Conservation (phyloP, 768 basidiomycete species). For the Mycena albidolilacea region DNA sequence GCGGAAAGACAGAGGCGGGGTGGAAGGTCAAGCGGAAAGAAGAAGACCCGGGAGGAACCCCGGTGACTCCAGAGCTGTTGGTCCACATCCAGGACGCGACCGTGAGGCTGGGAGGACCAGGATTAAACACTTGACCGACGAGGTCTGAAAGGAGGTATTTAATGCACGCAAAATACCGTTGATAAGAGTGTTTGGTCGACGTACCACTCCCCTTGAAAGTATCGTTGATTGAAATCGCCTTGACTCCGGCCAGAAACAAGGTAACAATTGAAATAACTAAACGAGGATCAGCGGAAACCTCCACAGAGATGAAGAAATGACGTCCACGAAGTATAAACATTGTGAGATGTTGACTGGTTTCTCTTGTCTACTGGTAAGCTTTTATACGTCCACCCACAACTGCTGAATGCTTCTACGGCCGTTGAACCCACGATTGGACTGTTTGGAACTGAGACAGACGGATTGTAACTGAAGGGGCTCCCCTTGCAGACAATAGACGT, state of each 20-base stretch:
- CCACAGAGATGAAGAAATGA: background rate
- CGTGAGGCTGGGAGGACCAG: background rate
- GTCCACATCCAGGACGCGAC: slow-evolving; percentile 16
- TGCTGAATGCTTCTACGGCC: too few species aligned
- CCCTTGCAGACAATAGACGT: too few species aligned
- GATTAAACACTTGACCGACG: background rate
- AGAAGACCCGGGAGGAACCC: background rate
- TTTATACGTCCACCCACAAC: background rate
- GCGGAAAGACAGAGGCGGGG: background rate
- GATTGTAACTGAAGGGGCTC: too few species aligned
- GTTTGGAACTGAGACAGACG: too few species aligned
- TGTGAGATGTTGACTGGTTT: background rate
- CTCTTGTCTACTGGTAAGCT: background rate
- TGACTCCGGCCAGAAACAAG: background rate
- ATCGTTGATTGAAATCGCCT: background rate
- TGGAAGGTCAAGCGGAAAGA: slow-evolving; percentile 1
- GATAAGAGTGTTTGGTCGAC: background rate
- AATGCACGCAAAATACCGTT: background rate
- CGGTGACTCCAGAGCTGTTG: background rate
- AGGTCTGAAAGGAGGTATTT: background rate
- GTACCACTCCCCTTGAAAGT: background rate
- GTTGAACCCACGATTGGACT: too few species aligned
- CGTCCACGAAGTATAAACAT: slow-evolving; percentile 4
- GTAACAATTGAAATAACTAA: slow-evolving; percentile 12
- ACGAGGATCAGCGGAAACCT: background rate